A percentile compares a stretch with the other conserved stretches of the same genome.
phyloP scores from a whole-genome alignment of 1,139 yeast species.

The Pichia sp. region DNA sequence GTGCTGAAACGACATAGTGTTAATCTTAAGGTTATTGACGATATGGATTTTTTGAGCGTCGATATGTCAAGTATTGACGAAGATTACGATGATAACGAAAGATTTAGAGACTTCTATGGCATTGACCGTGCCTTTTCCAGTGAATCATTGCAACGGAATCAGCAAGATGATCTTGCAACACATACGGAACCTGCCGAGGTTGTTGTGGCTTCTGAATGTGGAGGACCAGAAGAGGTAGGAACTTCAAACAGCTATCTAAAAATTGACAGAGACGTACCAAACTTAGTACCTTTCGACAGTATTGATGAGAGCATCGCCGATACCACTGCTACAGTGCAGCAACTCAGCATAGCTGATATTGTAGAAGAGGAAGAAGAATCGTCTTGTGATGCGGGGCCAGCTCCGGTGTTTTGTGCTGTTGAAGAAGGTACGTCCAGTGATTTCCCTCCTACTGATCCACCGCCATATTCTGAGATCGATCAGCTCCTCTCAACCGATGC shows the following conservation, averaged over 20 bases:
- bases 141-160: too few species aligned
- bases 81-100: slow-evolving; percentile 5
- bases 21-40: background rate
- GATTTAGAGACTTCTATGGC: slow-evolving; percentile 9
- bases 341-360: too few species aligned
- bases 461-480: slow-evolving; percentile 10
- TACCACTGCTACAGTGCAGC: too few species aligned
- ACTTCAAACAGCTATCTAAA: background rate
- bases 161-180: too few species aligned
- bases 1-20: too few species aligned
- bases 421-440: too few species aligned
- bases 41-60: slow-evolving; percentile 8
- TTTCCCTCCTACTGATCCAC: slow-evolving; percentile 6
- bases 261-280: too few species aligned
- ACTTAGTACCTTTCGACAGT: too few species aligned
- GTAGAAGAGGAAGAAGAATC: too few species aligned
- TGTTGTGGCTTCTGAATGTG: background rate
- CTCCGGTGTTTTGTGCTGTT: too few species aligned
- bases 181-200: background rate
- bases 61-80: slow-evolving; percentile 12
- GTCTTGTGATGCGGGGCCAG: too few species aligned
- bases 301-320: too few species aligned
- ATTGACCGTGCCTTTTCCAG: slow-evolving; percentile 1
- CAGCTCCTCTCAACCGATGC: background rate
- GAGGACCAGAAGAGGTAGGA: background rate